phyloP scores from a whole-genome alignment of 352 stramenopile genomes.

The Chrysophaeum taylorii region DNA sequence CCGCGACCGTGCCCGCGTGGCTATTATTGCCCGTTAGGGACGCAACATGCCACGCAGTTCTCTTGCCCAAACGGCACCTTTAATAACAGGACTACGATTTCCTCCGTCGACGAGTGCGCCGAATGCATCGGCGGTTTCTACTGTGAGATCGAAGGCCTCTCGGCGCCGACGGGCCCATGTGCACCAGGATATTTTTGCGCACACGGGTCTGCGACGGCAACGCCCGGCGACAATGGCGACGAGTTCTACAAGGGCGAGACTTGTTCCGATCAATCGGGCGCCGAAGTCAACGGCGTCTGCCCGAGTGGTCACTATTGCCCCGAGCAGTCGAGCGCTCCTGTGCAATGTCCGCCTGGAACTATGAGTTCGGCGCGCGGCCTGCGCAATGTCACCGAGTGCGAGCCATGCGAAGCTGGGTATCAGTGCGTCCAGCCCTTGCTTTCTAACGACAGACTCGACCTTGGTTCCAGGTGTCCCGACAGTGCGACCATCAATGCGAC shows the following conservation, averaged over 20 bases:
- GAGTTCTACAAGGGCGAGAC: neutral
- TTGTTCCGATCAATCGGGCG: neutral
- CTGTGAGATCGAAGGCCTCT: conserved; percentile 23
- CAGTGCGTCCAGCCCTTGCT: conserved; percentile 31
- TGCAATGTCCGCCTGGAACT: conserved; percentile 57
- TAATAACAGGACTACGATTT: neutral
- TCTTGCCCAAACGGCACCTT: conserved; percentile 5
- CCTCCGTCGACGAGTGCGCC: conserved; percentile 13
- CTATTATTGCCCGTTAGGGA: conserved; percentile 64
- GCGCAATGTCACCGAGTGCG: neutral
- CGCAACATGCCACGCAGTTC: conserved; percentile 18
- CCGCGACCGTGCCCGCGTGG: conserved; percentile 48
- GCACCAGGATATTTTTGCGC: neutral
- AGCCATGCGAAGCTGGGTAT: neutral
- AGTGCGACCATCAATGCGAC: conserved; percentile 21
- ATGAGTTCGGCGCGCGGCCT: neutral
- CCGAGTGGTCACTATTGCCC: conserved; percentile 62
- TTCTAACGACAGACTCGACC: too few relatives aligned
- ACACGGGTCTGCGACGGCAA: neutral
- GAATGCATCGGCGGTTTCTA: conserved; percentile 23
- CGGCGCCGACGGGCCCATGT: conserved; percentile 13
- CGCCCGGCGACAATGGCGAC: neutral
- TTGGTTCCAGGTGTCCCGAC: too few relatives aligned
- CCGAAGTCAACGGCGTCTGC: conserved; percentile 33
- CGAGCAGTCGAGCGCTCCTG: conserved; percentile 41